Evolutionary conservation across 441 rosid species (phyloP).

Genomic region (Capsella rubella): DNA sequence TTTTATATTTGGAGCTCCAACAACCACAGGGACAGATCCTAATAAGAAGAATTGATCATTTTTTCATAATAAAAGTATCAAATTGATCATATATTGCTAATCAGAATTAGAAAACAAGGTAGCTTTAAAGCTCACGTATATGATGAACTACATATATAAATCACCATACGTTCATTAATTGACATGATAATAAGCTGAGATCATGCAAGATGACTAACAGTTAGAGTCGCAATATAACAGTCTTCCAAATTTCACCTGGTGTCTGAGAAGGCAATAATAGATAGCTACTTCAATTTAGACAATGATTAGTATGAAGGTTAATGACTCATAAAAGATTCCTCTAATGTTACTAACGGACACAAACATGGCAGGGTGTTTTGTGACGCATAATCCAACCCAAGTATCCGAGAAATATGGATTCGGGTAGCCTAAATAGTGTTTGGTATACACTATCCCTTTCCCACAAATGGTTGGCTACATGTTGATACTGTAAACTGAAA

Average conservation of each 20-base stretch:
- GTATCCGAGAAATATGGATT: neutral
- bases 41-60: slow-evolving; percentile 21
- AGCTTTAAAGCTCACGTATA: slow-evolving; percentile 13
- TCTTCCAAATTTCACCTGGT: slow-evolving; percentile 3
- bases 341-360: neutral
- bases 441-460: neutral
- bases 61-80: too few relatives aligned
- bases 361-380: neutral
- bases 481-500: neutral
- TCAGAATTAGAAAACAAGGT: slow-evolving; percentile 1
- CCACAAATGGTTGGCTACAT: neutral
- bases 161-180: neutral
- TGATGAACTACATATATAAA: neutral
- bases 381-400: neutral
- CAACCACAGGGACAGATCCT: slow-evolving; percentile 90
- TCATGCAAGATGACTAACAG: slow-evolving; percentile 25
- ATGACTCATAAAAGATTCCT: neutral
- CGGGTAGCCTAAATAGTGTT: neutral
- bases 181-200: slow-evolving; percentile 24
- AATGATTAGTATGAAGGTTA: too few relatives aligned
- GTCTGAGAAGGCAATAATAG: neutral
- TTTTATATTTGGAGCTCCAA: slow-evolving; percentile 92
- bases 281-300: neutral
- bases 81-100: neutral
- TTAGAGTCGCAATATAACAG: neutral